These are phyloP conservation scores for Colletotrichum nymphaeae DNA, from an alignment of 2,329 filamentous ascomycete genomes.

Conservation along the genomic window DNA sequence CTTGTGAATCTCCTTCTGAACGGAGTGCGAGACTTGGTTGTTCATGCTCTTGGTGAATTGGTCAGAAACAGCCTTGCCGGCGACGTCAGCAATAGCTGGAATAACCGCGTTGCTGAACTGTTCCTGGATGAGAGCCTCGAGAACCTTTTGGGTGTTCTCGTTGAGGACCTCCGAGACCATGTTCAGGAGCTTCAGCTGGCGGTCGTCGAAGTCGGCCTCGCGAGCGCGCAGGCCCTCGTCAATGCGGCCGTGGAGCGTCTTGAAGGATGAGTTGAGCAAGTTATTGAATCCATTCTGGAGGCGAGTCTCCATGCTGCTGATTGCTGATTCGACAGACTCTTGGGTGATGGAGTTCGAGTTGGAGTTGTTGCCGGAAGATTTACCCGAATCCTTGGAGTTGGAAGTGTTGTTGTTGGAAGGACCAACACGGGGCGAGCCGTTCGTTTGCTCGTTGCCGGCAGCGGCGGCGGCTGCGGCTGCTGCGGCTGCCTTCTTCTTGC, in stretches of 20 bases:
- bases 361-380: constrained; percentile 44
- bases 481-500: constrained; percentile 75
- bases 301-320: constrained; percentile 63
- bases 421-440: constrained; percentile 51
- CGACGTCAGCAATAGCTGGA: constrained; percentile 77
- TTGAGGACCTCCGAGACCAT: constrained; percentile 71
- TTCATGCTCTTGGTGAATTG: constrained; percentile 77
- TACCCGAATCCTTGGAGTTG: constrained; percentile 45
- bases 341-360: constrained; percentile 46
- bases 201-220: constrained; percentile 63
- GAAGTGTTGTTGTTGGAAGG: constrained; percentile 39
- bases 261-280: constrained; percentile 67
- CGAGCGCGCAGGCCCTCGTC: constrained; percentile 71
- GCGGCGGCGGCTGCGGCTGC: constrained; percentile 51
- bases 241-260: constrained; percentile 71
- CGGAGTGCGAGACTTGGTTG: constrained; percentile 70
- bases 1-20: constrained; percentile 80
- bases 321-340: constrained; percentile 65
- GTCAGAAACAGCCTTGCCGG: constrained; percentile 76
- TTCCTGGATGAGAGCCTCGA: constrained; percentile 79
- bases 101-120: constrained; percentile 82
- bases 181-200: constrained; percentile 66
- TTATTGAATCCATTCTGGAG: constrained; percentile 61
- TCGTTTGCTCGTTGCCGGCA: constrained; percentile 58
- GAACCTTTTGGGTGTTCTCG: constrained; percentile 75